Evolutionary conservation across 2,329 filamentous ascomycete species (phyloP).

Genomic region (Aspergillus texensis): DNA sequence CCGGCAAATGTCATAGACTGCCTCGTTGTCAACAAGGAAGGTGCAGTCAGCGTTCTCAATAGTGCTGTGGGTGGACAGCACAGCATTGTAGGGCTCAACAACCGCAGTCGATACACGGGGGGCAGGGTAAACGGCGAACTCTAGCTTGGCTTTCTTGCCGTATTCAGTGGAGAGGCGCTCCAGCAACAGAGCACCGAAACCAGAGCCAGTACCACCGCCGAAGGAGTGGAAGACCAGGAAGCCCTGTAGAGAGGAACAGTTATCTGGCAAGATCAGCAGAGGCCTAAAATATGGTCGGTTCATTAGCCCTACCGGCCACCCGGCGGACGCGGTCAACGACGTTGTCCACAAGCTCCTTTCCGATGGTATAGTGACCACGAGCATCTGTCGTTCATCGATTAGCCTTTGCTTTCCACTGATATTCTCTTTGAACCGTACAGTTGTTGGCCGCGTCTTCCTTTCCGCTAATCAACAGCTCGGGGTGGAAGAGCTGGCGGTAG

Average conservation of each 20-base stretch:
- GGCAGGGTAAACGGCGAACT: slow-evolving; percentile 68
- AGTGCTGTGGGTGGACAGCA: slow-evolving; percentile 59
- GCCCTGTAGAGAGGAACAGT: slow-evolving; percentile 67
- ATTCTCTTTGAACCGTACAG: slow-evolving; percentile 46
- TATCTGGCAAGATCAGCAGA: slow-evolving; percentile 50
- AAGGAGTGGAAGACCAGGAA: slow-evolving; percentile 72
- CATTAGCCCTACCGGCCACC: slow-evolving; percentile 56
- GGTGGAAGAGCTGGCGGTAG: slow-evolving; percentile 67
- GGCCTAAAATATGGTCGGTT: slow-evolving; percentile 5
- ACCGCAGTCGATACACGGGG: slow-evolving; percentile 67
- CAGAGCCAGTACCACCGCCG: slow-evolving; percentile 68
- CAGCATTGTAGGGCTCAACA: slow-evolving; percentile 69
- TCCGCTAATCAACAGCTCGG: slow-evolving; percentile 66
- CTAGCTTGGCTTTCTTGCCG: slow-evolving; percentile 69
- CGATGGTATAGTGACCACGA: slow-evolving; percentile 69
- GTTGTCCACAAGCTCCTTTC: slow-evolving; percentile 66
- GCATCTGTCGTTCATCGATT: slow-evolving; percentile 53
- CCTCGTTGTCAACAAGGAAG: slow-evolving; percentile 70
- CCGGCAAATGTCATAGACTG: slow-evolving; percentile 69
- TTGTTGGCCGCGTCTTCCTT: slow-evolving; percentile 73
- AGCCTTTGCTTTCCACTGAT: slow-evolving; percentile 11
- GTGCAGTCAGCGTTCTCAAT: slow-evolving; percentile 70
- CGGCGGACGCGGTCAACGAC: slow-evolving; percentile 67
- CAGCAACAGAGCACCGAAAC: slow-evolving; percentile 66
- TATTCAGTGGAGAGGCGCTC: slow-evolving; percentile 67